Base-by-base conservation (phyloP, 1,284 basidiomycete species). In the Ustilago xerochloae region DNA sequence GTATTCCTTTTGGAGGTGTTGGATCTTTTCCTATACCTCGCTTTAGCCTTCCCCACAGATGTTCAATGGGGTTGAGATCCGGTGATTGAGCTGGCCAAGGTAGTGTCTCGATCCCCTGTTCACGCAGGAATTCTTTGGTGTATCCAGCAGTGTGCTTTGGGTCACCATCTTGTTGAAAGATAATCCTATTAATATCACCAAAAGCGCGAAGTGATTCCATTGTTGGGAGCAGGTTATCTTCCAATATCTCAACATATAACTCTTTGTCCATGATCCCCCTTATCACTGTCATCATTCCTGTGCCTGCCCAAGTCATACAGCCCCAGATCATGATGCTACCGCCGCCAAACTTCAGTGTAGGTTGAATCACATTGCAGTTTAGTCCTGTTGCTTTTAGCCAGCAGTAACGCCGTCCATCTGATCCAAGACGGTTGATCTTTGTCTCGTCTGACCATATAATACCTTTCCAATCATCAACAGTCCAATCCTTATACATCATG, bases 61-160 rank as follows among this genome's bases (percentile, higher is more conserved):
- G 84, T 77, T 86, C 85, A 74, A 86, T 86, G 26, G 81, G 81
- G 58, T 85, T 86, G 16, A 85, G 72, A 70, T 86, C 84, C 28
- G 84, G 82, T 43, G 84, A 85, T 43, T 82, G 77, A 35, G 85
- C 71, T 43, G 81, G 84, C 84, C 83, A 86, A n/a, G n/a, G n/a
- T n/a, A n/a, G n/a, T n/a, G n/a, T n/a, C n/a, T n/a, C n/a, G n/a
- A n/a, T n/a, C n/a, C n/a, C n/a, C n/a, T n/a, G n/a, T n/a, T n/a
- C n/a, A n/a, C n/a, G n/a, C n/a, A n/a, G n/a, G n/a, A n/a, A n/a
- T n/a, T n/a, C n/a, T n/a, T n/a, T n/a, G n/a, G n/a, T n/a, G n/a
- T n/a, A n/a, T n/a, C n/a, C n/a, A n/a, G n/a, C n/a, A n/a, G 53
- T 73, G 46, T 86, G 81, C 56, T 85, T 85, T 20, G 84, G 76